Evolutionary conservation across 768 basidiomycete genomes (phyloP).

Genomic region (Solioccasus polychromus): DNA sequence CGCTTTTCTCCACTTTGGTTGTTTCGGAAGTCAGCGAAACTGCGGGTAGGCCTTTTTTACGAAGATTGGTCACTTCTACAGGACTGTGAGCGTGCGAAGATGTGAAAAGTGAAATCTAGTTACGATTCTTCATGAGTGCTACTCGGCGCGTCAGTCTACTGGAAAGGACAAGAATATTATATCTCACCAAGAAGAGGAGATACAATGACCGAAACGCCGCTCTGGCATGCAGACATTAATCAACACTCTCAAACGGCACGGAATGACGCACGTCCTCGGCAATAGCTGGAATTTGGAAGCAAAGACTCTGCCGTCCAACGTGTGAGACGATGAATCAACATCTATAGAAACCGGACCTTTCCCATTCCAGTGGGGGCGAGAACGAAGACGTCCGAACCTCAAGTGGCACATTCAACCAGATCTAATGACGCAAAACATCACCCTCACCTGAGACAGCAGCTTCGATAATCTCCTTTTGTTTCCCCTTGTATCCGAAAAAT

Average conservation of each 20-base stretch:
- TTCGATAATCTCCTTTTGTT: conserved; percentile 73
- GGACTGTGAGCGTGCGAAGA: conserved; percentile 4
- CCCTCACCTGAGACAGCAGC: conserved; percentile 60
- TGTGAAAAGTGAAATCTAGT: conserved; percentile 16
- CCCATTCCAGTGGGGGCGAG: conserved; percentile 89
- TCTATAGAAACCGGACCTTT: conserved; percentile 47
- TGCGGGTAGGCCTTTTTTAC: conserved; percentile 51
- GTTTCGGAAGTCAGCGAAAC: conserved; percentile 70
- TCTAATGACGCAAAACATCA: not conserved
- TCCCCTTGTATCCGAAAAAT: conserved; percentile 66
- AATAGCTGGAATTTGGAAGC: conserved; percentile 81
- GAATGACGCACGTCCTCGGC: conserved; percentile 48
- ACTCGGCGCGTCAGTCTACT: conserved; percentile 1
- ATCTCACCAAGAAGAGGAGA: conserved; percentile 71
- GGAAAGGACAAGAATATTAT: not conserved
- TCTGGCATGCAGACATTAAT: conserved; percentile 33
- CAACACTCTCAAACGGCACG: not conserved
- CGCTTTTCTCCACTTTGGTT: conserved; percentile 45
- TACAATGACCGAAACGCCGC: conserved; percentile 70
- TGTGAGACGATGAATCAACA: not conserved
- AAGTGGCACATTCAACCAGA: not conserved
- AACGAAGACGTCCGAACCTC: conserved; percentile 75
- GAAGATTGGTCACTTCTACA: conserved; percentile 64
- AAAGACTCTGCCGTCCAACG: conserved; percentile 55
- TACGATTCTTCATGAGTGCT: conserved; percentile 86